phyloP scores from a whole-genome alignment of 768 basidiomycete species.

The Podaxis pistillaris region DNA sequence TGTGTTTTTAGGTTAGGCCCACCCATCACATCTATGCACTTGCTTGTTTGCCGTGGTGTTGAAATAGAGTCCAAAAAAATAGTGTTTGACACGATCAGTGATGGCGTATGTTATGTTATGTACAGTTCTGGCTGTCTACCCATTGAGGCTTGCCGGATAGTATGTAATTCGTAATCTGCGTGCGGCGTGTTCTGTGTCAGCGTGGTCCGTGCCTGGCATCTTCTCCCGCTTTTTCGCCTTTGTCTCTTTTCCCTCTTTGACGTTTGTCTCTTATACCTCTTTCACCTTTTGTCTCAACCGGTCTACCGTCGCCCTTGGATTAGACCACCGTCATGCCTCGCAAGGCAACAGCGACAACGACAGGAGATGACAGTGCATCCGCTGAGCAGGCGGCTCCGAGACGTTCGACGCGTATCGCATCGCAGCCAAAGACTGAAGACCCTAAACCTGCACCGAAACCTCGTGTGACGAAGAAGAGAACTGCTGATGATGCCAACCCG shows the following conservation, averaged over 20 bases:
- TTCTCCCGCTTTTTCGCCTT: background rate
- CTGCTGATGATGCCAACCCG: slow-evolving; percentile 27
- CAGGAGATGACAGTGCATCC: slow-evolving; percentile 26
- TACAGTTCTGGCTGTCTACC: slow-evolving; percentile 9
- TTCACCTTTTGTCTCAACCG: background rate
- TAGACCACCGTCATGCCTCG: slow-evolving; percentile 31
- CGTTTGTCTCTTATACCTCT: background rate
- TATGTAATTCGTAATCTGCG: slow-evolving; percentile 1
- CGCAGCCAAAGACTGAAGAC: slow-evolving; percentile 41
- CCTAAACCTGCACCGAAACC: slow-evolving; percentile 22
- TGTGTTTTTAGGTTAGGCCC: no score
- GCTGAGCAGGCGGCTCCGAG: slow-evolving; percentile 38
- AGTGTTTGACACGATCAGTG: background rate
- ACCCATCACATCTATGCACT: no score
- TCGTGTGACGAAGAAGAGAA: slow-evolving; percentile 38
- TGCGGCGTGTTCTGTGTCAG: background rate
- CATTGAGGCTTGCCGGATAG: slow-evolving; percentile 5
- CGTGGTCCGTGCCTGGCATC: background rate
- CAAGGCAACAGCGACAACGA: slow-evolving; percentile 22
- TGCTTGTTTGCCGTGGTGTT: no score
- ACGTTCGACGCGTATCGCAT: slow-evolving; percentile 56
- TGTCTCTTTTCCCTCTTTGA: background rate
- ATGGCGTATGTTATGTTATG: background rate
- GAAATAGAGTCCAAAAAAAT: no score
- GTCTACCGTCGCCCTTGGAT: background rate